Evolutionary conservation across 805 yeast genomes (phyloP), one percentile per base, ranked within the genome.

Genomic region (Pichia eremophila): DNA sequence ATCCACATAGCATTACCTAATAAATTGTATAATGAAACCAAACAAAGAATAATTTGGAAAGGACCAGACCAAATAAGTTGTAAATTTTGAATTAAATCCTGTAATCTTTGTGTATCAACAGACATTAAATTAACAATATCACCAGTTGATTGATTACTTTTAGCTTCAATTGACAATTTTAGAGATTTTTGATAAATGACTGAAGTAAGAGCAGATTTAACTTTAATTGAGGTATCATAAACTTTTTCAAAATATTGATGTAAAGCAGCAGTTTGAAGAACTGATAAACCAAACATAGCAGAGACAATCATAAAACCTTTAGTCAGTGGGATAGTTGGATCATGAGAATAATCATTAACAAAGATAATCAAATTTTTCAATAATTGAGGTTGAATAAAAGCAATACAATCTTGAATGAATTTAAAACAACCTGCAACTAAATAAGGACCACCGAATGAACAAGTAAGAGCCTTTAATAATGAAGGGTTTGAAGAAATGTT

Each of bases 1-100:
- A 95, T 83, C 95, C 96, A 87, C 95, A 90, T 89, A n/a, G 93
- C 77, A 50, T 81, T 78, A 36, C 96, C 96, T 48, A 90, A 65
- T 41, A 90, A 67, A 5, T 77, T 74, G 63, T 88, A 77, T 46
- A 90, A 71, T 1, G 93, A 82, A 40, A 74, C 64, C 51, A 90
- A 71, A 71, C 97, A 88, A 48, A 90, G 66, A 25, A 74, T 58
- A 54, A 90, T 79, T 66, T 90, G 96, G 67, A 89, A 84, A 1
- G 97, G 97, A 43, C 95, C 95, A 1, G 95, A 87, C 95, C 96
- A 88, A 44, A 86, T 71, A 46, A 87, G 73, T 57, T 86, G 83
- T 52, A 89, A 77, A 64, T 82, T 78, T 61, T 85, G 89, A 25
- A 84, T 77, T 47, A 88, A 71, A 55, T 86, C 95, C 62, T 86